Evolutionary conservation across 2,329 filamentous ascomycete species (phyloP), one percentile per base, ranked within the genome.

Genomic region (Falciphora oryzae): DNA sequence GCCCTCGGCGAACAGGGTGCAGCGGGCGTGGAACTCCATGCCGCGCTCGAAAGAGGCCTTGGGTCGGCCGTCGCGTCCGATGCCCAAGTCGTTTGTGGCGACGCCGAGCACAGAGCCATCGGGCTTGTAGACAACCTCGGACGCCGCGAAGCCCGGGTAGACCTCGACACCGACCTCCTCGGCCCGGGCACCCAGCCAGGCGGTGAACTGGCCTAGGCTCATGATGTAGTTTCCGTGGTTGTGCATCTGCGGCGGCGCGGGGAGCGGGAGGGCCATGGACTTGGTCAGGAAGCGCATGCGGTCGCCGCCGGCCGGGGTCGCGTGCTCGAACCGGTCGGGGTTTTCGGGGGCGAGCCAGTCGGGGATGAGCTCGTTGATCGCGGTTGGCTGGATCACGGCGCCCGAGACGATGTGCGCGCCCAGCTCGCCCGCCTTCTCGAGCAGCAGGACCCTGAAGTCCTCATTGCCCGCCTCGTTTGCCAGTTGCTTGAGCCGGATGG

Each of bases 161-260:
- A 99, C 86, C 78, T 99, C 95, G 32, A 99, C 95, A 38, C 95
- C 95, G 35, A 96, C 74, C 78, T 98, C 95, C 78, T 99, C 95
- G n/a, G 95, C 95, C 61, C 94, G 87, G 75, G 98, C 95, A 61
- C 92, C 93, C 2, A 99, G 83, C 95, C 95, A 99, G 78, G 94
- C 96, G 65, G 91, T 90, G 73, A 99, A 89, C 76, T 98, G 92
- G 76, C 96, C 98, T 72, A 99, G 79, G 73, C 92, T 96, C 73
- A 99, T 88, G 70, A 99, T 99, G 77, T 96, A 98, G 79, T 99
- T 99, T 70, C 95, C 95, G 72, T 96, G 86, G 75, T 99, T 99
- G 81, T 93, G 87, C 95, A 99, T 99, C 80, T 98, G 95, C 38
- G 95, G 95, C 59, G 95, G 95, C 16, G 89, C 87, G 1, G 94